Conservation (phyloP, 345 rosid species). For the Ceriops tagal region DNA sequence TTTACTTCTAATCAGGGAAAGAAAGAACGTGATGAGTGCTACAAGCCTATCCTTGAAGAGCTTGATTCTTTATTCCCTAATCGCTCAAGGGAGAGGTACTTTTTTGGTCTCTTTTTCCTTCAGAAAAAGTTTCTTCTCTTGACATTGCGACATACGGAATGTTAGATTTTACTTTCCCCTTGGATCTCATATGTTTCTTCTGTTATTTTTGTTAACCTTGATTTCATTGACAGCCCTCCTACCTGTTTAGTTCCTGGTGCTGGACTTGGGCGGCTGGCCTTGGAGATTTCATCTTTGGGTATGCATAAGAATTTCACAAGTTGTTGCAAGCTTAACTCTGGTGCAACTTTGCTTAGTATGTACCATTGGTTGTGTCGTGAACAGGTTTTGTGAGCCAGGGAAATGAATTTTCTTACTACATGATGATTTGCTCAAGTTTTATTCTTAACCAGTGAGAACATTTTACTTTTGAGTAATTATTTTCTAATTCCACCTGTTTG, state of each 20-base stretch:
- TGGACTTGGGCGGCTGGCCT: conserved; percentile 95
- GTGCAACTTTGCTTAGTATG: not conserved
- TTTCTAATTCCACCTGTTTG: not conserved
- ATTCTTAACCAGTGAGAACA: conserved; percentile 81
- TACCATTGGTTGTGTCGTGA: conserved; percentile 13
- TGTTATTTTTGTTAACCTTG: not conserved
- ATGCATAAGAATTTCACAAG: conserved; percentile 22
- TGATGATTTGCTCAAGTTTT: conserved; percentile 99
- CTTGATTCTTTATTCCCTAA: conserved; percentile 77
- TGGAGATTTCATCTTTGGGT: conserved; percentile 94
- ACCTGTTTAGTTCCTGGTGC: conserved; percentile 98
- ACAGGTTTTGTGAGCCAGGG: conserved; percentile 98
- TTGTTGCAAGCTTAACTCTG: not conserved
- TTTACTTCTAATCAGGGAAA: conserved; percentile 49
- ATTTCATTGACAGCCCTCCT: conserved; percentile 58
- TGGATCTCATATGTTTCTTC: conserved; percentile 5
- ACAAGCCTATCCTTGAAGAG: conserved; percentile 88
- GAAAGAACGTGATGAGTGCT: conserved; percentile 85
- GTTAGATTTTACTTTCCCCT: not conserved
- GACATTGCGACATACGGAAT: not conserved
- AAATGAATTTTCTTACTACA: conserved; percentile 97
- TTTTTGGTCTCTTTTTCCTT: not conserved
- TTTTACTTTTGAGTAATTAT: not conserved
- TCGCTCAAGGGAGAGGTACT: conserved; percentile 62
- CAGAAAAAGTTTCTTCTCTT: no score